A percentile compares a stretch with the other conserved stretches of the same genome.
These are phyloP conservation scores for Dioscorea dumetorum DNA, from an alignment of 106 monocot species.

Conservation along the genomic window DNA sequence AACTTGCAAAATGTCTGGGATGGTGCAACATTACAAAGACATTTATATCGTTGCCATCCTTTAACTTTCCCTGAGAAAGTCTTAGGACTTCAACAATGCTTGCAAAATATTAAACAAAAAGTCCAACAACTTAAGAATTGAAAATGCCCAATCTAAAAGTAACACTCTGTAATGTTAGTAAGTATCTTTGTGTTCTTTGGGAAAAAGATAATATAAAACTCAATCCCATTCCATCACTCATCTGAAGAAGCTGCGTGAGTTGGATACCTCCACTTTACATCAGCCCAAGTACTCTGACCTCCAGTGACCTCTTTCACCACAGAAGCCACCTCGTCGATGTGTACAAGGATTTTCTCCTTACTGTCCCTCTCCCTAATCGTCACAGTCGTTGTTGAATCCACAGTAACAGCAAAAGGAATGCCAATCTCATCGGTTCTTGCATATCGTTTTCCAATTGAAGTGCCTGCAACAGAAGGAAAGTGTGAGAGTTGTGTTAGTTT, in stretches of 20 bases:
- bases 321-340: slow-evolving; percentile 65
- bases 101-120: background rate
- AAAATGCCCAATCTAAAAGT: no score
- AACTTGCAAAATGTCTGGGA: no score
- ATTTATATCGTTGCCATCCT: no score
- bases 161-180: background rate
- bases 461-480: slow-evolving; percentile 39
- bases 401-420: slow-evolving; percentile 79
- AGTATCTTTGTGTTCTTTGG: background rate
- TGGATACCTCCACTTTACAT: slow-evolving; percentile 77
- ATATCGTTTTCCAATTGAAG: slow-evolving; percentile 86
- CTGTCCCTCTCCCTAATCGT: slow-evolving; percentile 90
- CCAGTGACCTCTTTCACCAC: slow-evolving; percentile 80
- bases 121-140: background rate
- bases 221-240: background rate
- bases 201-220: no score
- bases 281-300: slow-evolving; percentile 87
- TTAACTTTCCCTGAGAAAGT: background rate
- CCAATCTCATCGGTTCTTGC: slow-evolving; percentile 81
- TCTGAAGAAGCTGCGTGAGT: slow-evolving; percentile 21
- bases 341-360: slow-evolving; percentile 83
- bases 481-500: no score
- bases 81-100: background rate
- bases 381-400: slow-evolving; percentile 53
- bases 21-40: no score